Base-by-base conservation (phyloP, 164 flowering plant genomes). In the Magnolia officinalis region DNA sequence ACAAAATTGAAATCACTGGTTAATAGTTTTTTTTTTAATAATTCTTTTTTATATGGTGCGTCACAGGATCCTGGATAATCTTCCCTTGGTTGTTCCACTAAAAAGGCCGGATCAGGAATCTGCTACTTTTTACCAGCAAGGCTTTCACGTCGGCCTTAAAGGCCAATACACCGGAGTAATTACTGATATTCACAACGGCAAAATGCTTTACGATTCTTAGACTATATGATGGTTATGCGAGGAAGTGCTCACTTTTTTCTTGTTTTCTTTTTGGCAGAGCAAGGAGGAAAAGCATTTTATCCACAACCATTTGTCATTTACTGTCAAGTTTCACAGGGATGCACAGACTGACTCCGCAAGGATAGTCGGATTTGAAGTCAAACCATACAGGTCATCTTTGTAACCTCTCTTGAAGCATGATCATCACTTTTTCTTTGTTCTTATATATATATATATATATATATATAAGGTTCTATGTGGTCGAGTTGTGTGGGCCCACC, bases 291-390 rank as follows among this genome's bases (percentile, higher is more conserved):
- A 87, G 73, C 85, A 90, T 85, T 96, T 92, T 64, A 87, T 96
- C 80, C 82, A 96, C 82, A 96, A 96, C 73, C 99, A 96, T 81
- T 85, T 96, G 55, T 71, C 88, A 64, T 96, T 96, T 78, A 87
- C 85, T 50, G 99, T 96, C 75, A 91, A 88, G 85, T 91, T 67
- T 84, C 99, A 96, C 84, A 90, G 82, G 73, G 99, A 94, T 83
- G 19, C n/a, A 66, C 81, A 70, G 78, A 82, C 91, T 0, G 95
- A 89, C 20, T 71, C 91, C n/a, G 83, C 98, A 63, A 89, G 99
- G 81, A 94, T 96, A 71, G 98, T 96, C 2, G 99, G 99, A 20
- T 96, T 96, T 85, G 99, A 96, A 81, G 97, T 94, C 81, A 88
- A 86, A 80, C 97, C 99, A 80, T 90, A 83, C 88, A 93, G 98